Evolutionary conservation across 768 basidiomycete genomes (phyloP).

Genomic region (Podaxis rugospora): DNA sequence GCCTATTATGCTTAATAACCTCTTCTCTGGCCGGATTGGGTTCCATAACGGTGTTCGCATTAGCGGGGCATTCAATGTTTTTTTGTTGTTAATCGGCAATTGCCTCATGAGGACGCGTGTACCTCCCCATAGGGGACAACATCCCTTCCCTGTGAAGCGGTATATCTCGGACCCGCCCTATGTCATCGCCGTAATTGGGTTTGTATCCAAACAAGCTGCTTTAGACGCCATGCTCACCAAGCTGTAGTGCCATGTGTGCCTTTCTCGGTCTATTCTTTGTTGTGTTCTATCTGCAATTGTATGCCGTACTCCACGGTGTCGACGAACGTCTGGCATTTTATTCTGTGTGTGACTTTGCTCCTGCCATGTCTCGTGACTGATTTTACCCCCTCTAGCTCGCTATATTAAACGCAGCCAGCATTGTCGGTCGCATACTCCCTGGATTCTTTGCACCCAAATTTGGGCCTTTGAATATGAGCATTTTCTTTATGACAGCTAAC

Average conservation of each 20-base stretch:
- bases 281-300: constrained; percentile 48
- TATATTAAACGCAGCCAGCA: constrained; percentile 47
- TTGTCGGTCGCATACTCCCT: constrained; percentile 47
- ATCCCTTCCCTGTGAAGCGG: neutral
- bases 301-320: constrained; percentile 40
- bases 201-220: neutral
- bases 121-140: constrained; percentile 19
- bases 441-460: constrained; percentile 34
- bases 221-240: neutral
- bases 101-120: constrained; percentile 31
- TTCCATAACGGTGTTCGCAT: constrained; percentile 36
- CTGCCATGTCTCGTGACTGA: neutral
- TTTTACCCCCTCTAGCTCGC: constrained; percentile 31
- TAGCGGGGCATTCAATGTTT: constrained; percentile 31
- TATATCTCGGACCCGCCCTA: neutral
- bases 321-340: constrained; percentile 43
- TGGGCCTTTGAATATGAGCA: constrained; percentile 41
- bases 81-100: constrained; percentile 28
- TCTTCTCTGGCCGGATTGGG: constrained; percentile 30
- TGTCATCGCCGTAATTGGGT: neutral
- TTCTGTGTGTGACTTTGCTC: constrained; percentile 25
- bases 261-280: constrained; percentile 39
- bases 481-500: constrained; percentile 27
- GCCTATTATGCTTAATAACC: constrained; percentile 55
- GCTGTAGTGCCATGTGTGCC: constrained; percentile 21